Percentiles rank a stretch among this genome's conserved stretches.
Conservation (phyloP, 768 basidiomycete genomes). For the Russula sp. region DNA sequence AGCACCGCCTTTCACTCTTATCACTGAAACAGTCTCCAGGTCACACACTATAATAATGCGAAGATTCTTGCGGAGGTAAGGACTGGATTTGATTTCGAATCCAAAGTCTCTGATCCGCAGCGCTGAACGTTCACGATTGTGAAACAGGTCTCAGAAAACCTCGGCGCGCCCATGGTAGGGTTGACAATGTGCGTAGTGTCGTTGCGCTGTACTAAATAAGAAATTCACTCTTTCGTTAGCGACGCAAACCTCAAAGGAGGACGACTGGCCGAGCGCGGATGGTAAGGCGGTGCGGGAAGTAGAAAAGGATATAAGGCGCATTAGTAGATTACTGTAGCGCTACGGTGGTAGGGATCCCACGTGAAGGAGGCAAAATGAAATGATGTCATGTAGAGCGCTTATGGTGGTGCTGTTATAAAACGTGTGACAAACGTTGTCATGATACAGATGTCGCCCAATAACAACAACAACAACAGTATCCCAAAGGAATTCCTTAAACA, state of each 20-base stretch:
- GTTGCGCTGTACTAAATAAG: not conserved
- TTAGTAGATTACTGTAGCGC: not conserved
- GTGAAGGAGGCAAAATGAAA: not conserved
- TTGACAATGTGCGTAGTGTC: conserved; percentile 64
- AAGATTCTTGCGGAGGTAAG: conserved; percentile 81
- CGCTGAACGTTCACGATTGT: not conserved
- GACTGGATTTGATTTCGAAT: not conserved
- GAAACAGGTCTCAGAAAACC: conserved; percentile 62
- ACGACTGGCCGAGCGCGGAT: conserved; percentile 57
- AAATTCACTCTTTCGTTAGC: conserved; percentile 31
- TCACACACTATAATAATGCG: conserved; percentile 93
- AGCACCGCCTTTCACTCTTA: conserved; percentile 5
- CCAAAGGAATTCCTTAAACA: conserved; percentile 27
- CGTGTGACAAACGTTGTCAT: not conserved
- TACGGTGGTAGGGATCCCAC: not conserved
- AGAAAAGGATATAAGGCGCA: not conserved
- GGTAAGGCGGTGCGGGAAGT: conserved; percentile 32
- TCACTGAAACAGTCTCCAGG: conserved; percentile 34
- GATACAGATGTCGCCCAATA: not conserved
- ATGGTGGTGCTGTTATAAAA: not conserved
- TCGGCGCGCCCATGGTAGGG: conserved; percentile 92
- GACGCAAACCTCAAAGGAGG: conserved; percentile 65
- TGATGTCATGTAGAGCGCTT: conserved; percentile 7
- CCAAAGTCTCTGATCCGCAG: not conserved
- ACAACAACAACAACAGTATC: conserved; percentile 19